Evolutionary conservation across 192 early-diverging fungal genomes (phyloP).

Genomic region (Coemansia interrupta): DNA sequence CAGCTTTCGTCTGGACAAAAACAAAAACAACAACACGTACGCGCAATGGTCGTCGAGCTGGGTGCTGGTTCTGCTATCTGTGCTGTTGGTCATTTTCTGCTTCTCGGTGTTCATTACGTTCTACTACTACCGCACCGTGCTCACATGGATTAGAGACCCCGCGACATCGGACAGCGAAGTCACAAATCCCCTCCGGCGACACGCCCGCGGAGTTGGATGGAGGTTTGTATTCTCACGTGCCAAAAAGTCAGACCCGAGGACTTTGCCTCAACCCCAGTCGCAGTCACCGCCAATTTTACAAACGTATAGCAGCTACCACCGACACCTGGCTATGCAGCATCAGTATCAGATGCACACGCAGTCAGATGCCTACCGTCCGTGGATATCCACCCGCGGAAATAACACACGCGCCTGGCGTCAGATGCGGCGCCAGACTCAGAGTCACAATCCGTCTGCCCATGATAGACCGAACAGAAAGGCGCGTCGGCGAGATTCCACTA

Average conservation of each 20-base stretch:
- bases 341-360: constrained; percentile 1
- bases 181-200: constrained; percentile 9
- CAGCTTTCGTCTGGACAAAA: constrained; percentile 37
- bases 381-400: constrained; percentile 25
- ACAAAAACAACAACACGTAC: constrained; percentile 30
- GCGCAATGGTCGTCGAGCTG: constrained; percentile 49
- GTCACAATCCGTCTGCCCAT: background rate
- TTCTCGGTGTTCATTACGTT: constrained; percentile 36
- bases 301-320: constrained; percentile 1
- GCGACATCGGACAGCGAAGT: constrained; percentile 29
- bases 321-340: constrained; percentile 3
- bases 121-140: constrained; percentile 39
- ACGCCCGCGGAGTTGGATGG: constrained; percentile 8
- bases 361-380: constrained; percentile 17
- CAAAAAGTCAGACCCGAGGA: background rate
- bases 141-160: constrained; percentile 31
- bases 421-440: constrained; percentile 5
- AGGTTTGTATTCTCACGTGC: constrained; percentile 6
- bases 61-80: constrained; percentile 47
- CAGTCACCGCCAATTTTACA: constrained; percentile 2
- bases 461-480: constrained; percentile 5
- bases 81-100: constrained; percentile 34
- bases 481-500: background rate
- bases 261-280: constrained; percentile 1
- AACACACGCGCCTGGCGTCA: constrained; percentile 45